These are phyloP conservation scores for Arthrobotrys sinensis DNA, from an alignment of 2,329 filamentous ascomycete species.

Conservation along the genomic window DNA sequence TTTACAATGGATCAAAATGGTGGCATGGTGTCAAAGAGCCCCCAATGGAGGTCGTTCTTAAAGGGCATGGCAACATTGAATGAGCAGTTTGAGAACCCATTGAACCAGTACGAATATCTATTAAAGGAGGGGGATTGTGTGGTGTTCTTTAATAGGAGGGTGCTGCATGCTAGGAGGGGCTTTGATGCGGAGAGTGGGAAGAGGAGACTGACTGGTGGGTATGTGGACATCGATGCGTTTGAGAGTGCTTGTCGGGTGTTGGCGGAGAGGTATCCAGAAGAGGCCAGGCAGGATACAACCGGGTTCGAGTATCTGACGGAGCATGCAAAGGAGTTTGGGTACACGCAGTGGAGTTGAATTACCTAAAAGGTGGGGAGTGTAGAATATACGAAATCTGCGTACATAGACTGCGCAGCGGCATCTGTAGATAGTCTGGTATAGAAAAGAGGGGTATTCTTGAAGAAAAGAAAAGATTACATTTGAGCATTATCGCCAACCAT, in stretches of 20 bases:
- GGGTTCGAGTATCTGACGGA: slow-evolving; percentile 41
- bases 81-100: slow-evolving; percentile 71
- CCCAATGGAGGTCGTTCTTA: slow-evolving; percentile 68
- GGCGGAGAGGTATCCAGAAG: slow-evolving; percentile 65
- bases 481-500: slow-evolving; percentile 6
- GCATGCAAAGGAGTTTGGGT: slow-evolving; percentile 28
- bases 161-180: slow-evolving; percentile 84
- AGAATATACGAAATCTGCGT: background rate
- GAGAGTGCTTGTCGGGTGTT: slow-evolving; percentile 70
- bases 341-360: slow-evolving; percentile 39
- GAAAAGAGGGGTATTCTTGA: slow-evolving; percentile 17
- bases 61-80: slow-evolving; percentile 45
- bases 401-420: slow-evolving; percentile 10
- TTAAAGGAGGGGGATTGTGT: slow-evolving; percentile 87
- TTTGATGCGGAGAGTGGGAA: slow-evolving; percentile 80
- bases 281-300: slow-evolving; percentile 6
- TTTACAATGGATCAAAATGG: slow-evolving; percentile 66
- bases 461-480: background rate
- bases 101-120: slow-evolving; percentile 78
- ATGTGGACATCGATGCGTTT: slow-evolving; percentile 80
- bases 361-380: background rate
- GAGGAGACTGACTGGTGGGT: slow-evolving; percentile 88
- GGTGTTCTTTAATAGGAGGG: slow-evolving; percentile 88
- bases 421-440: slow-evolving; percentile 8
- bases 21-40: slow-evolving; percentile 33